A percentile compares a stretch with the other conserved stretches of the same genome.
Evolutionary conservation across 768 basidiomycete species (phyloP).

Genomic region (Lactarius tabidus): DNA sequence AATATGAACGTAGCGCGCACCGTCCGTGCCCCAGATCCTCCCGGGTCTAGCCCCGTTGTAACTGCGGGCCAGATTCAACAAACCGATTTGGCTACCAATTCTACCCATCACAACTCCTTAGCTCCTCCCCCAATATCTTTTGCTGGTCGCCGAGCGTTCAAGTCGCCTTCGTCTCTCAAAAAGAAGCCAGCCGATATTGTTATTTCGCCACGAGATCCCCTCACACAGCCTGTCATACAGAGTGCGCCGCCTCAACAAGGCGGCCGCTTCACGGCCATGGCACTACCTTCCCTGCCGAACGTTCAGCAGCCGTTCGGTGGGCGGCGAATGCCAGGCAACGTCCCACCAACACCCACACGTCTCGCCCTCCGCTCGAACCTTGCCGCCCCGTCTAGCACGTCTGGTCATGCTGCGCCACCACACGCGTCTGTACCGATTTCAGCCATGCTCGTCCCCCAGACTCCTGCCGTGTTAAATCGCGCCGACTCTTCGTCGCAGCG

Average conservation of each 20-base stretch:
- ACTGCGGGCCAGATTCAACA: conserved; percentile 32
- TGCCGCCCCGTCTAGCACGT: conserved; percentile 22
- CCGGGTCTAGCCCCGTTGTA: conserved; percentile 23
- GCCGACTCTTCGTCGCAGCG: conserved; percentile 61
- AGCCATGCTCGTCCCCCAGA: conserved; percentile 59
- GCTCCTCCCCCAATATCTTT: conserved; percentile 75
- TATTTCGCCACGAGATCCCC: conserved; percentile 63
- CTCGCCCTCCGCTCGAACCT: conserved; percentile 27
- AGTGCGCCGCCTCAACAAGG: conserved; percentile 70
- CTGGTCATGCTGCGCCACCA: conserved; percentile 28
- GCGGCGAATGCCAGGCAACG: conserved; percentile 24
- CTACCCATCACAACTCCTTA: conserved; percentile 41
- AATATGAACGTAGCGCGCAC: conserved; percentile 28
- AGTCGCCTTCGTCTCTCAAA: conserved; percentile 48
- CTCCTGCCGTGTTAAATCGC: conserved; percentile 61
- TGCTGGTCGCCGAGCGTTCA: conserved; percentile 66
- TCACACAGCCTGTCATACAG: conserved; percentile 61
- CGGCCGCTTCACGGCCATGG: conserved; percentile 31
- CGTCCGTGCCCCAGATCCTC: conserved; percentile 26
- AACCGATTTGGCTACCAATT: conserved; percentile 17
- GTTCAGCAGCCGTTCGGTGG: conserved; percentile 18
- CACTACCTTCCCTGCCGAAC: conserved; percentile 23
- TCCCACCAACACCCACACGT: conserved; percentile 26
- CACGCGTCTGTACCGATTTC: conserved; percentile 65
- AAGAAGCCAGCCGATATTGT: conserved; percentile 75